Evolutionary conservation across 768 basidiomycete genomes (phyloP).

Genomic region (Russula sp.): DNA sequence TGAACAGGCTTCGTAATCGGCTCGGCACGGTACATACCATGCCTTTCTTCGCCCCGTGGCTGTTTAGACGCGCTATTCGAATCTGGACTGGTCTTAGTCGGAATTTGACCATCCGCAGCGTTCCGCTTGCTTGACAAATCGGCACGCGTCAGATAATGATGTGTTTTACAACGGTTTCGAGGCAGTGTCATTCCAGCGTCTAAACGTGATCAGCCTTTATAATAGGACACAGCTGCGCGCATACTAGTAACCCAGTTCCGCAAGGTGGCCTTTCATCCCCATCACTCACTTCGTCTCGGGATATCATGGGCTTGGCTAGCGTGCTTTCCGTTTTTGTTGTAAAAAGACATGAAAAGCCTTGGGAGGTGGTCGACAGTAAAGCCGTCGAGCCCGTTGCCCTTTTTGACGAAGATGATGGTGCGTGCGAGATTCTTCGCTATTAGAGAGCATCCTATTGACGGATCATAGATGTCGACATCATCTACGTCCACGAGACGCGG

Average conservation of each 20-base stretch:
- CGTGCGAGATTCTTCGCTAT: conserved; percentile 21
- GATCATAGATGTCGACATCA: conserved; percentile 50
- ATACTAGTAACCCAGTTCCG: neutral
- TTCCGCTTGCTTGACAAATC: conserved; percentile 10
- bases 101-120: neutral
- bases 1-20: conserved; percentile 9
- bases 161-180: neutral
- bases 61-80: neutral
- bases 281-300: neutral
- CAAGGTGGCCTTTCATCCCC: neutral
- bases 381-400: conserved; percentile 58
- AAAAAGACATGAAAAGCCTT: conserved; percentile 50
- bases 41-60: no score
- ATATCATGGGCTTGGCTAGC: conserved; percentile 25
- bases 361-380: conserved; percentile 73
- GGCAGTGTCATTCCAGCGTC: conserved; percentile 21
- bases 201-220: conserved; percentile 10
- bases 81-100: conserved; percentile 1
- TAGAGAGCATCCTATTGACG: neutral
- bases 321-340: conserved; percentile 38
- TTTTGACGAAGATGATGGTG: conserved; percentile 57
- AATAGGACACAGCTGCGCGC: conserved; percentile 2
- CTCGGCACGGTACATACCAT: conserved; percentile 5
- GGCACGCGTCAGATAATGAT: neutral
- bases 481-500: conserved; percentile 46